These are phyloP conservation scores for Xylaria scruposa DNA, from an alignment of 495 filamentous ascomycete species.

Conservation along the genomic window DNA sequence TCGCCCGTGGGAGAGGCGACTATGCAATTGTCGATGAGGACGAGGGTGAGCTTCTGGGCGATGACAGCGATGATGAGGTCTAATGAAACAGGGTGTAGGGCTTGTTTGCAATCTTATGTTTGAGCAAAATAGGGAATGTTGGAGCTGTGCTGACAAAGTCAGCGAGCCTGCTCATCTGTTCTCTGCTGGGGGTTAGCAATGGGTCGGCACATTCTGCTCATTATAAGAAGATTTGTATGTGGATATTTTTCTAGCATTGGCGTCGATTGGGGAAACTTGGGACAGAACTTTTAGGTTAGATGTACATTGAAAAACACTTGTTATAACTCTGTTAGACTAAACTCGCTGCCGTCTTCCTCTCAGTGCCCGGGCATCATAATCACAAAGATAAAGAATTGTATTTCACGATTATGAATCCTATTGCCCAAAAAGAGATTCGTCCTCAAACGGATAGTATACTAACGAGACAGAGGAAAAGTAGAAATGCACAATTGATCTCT, in stretches of 20 bases:
- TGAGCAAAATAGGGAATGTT: not conserved
- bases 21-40: constrained; percentile 89
- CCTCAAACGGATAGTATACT: not conserved
- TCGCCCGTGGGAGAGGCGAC: constrained; percentile 81
- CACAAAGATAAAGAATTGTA: not conserved
- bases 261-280: constrained; percentile 20
- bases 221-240: not conserved
- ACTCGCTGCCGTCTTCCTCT: not conserved
- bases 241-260: constrained; percentile 17
- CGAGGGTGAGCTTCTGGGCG: constrained; percentile 90
- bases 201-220: not conserved
- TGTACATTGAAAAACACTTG: constrained; percentile 17
- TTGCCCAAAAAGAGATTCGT: not conserved
- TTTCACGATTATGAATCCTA: not conserved
- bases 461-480: not conserved
- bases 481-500: not conserved
- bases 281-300: constrained; percentile 26
- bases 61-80: constrained; percentile 91
- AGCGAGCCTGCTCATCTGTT: not conserved
- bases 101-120: not conserved
- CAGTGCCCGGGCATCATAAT: not conserved
- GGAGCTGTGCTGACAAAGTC: not conserved
- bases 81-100: constrained; percentile 38
- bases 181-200: not conserved
- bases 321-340: not conserved